These are phyloP conservation scores for Ophiostoma pallidulum DNA, from an alignment of 2,329 filamentous ascomycete genomes.

Conservation along the genomic window DNA sequence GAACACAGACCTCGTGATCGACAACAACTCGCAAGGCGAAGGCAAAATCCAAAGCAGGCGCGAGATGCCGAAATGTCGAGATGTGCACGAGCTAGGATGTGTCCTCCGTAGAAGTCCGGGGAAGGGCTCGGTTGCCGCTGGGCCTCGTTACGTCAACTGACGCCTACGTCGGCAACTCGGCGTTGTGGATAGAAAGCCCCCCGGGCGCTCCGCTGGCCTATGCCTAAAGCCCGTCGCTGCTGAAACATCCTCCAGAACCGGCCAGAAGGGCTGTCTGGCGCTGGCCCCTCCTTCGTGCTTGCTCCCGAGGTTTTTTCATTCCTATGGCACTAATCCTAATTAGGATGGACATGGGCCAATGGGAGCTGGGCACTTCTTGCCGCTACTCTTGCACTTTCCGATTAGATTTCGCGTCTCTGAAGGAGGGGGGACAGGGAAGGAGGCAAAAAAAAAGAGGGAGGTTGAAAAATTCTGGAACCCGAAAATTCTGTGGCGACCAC, in stretches of 20 bases:
- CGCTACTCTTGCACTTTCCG: constrained; percentile 15
- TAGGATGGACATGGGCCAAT: constrained; percentile 5
- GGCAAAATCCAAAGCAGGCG: no score
- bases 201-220: background rate
- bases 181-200: no score
- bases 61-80: no score
- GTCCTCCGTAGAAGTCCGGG: no score
- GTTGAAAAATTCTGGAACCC: constrained; percentile 6
- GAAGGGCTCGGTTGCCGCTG: no score
- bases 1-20: no score
- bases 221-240: background rate
- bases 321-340: constrained; percentile 1
- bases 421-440: constrained; percentile 1
- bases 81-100: no score
- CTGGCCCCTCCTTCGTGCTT: background rate
- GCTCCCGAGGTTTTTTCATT: constrained; percentile 16
- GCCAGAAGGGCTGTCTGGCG: background rate
- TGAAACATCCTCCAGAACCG: constrained; percentile 3
- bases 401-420: constrained; percentile 20
- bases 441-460: constrained; percentile 2
- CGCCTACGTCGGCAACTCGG: constrained; percentile 3
- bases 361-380: constrained; percentile 8
- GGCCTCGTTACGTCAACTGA: constrained; percentile 6
- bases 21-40: no score
- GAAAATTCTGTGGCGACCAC: constrained; percentile 4